phyloP scores from a whole-genome alignment of 2,329 filamentous ascomycete species.

The Berkeleyomyces basicola region DNA sequence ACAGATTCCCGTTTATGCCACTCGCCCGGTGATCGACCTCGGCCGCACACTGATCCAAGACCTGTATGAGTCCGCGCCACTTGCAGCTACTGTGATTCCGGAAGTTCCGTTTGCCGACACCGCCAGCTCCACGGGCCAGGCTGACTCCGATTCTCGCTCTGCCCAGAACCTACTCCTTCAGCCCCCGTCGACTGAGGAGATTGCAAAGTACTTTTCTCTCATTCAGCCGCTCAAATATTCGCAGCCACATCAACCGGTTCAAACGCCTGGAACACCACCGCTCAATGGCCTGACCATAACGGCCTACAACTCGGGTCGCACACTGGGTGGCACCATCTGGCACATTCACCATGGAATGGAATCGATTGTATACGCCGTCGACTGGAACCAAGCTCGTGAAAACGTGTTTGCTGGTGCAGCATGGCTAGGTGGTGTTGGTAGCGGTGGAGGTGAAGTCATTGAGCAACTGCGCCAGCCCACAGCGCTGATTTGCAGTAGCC shows the following conservation, averaged over 20 bases:
- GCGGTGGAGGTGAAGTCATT: constrained; percentile 74
- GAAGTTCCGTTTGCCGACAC: constrained; percentile 46
- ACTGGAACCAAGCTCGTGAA: constrained; percentile 96
- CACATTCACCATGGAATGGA: constrained; percentile 94
- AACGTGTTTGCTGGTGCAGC: constrained; percentile 87
- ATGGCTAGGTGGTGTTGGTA: constrained; percentile 72
- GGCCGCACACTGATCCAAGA: constrained; percentile 84
- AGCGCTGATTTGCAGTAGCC: constrained; percentile 80
- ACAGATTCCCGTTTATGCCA: constrained; percentile 87
- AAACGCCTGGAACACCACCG: constrained; percentile 74
- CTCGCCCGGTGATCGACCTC: constrained; percentile 79
- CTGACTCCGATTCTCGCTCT: constrained; percentile 26
- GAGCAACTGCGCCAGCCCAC: constrained; percentile 89
- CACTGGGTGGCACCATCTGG: constrained; percentile 94
- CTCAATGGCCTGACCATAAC: constrained; percentile 86
- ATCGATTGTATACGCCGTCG: constrained; percentile 91
- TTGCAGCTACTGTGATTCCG: constrained; percentile 73
- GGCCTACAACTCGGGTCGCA: constrained; percentile 91
- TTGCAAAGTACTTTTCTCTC: constrained; percentile 76
- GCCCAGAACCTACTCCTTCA: constrained; percentile 40
- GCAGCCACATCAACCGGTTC: constrained; percentile 79
- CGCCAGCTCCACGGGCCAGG: constrained; percentile 15
- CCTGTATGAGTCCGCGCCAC: constrained; percentile 73
- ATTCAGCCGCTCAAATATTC: constrained; percentile 93
- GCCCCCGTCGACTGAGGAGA: constrained; percentile 72